phyloP scores from a whole-genome alignment of 2,329 filamentous ascomycete species.

The Cordyceps cateniannulata region DNA sequence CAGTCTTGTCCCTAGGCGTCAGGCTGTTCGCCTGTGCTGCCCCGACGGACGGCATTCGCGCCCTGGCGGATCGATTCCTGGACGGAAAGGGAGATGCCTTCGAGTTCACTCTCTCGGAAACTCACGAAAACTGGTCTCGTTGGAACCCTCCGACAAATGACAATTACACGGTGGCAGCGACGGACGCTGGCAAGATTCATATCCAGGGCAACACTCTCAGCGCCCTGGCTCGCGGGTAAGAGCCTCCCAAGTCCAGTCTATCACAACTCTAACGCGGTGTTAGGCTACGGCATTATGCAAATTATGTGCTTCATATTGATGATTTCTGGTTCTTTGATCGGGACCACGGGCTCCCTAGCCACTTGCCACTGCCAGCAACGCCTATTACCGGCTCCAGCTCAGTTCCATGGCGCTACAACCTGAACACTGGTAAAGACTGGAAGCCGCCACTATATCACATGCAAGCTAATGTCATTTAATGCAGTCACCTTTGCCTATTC shows the following conservation, averaged over 20 bases:
- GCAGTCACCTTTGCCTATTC: slow-evolving; percentile 6
- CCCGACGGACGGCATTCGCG: slow-evolving; percentile 14
- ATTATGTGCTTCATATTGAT: slow-evolving; percentile 15
- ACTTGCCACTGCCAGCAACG: slow-evolving; percentile 8
- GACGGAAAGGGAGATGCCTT: slow-evolving; percentile 13
- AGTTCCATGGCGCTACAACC: slow-evolving; percentile 32
- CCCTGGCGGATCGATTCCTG: slow-evolving; percentile 16
- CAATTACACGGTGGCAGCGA: slow-evolving; percentile 16
- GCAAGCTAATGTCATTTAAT: not conserved
- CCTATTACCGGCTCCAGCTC: slow-evolving; percentile 10
- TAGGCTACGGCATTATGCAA: slow-evolving; percentile 18
- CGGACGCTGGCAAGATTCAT: slow-evolving; percentile 14
- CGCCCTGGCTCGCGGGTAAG: slow-evolving; percentile 19
- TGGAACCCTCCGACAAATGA: slow-evolving; percentile 18
- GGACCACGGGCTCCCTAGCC: not conserved
- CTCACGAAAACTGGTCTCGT: slow-evolving; percentile 16
- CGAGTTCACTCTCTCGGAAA: slow-evolving; percentile 14
- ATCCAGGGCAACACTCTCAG: slow-evolving; percentile 17
- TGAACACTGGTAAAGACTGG: slow-evolving; percentile 36
- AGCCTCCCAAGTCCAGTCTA: not conserved
- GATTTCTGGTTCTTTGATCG: slow-evolving; percentile 17
- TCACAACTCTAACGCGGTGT: not conserved
- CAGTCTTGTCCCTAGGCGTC: not conserved
- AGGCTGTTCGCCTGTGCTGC: not conserved
- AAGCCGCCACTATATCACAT: not conserved